Conservation (phyloP, 2,329 filamentous ascomycete species). For the Calonectria henricotiae region DNA sequence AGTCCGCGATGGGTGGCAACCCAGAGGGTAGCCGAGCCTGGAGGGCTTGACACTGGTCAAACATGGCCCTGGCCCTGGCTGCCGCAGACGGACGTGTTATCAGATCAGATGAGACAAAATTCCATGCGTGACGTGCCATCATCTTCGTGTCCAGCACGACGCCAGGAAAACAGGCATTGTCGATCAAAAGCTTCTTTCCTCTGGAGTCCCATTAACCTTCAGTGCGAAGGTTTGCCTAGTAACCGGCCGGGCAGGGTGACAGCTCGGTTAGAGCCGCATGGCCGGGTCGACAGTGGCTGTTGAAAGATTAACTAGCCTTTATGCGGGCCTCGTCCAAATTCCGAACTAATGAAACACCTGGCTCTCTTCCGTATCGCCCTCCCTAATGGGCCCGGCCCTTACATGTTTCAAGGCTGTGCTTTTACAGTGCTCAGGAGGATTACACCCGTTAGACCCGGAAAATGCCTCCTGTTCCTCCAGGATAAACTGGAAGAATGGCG, state of each 20-base stretch:
- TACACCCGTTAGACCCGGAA: neutral
- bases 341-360: conserved; percentile 26
- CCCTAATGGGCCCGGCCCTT: neutral
- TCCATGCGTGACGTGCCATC: conserved; percentile 11
- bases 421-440: neutral
- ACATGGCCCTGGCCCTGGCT: conserved; percentile 23
- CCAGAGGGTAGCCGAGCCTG: conserved; percentile 1
- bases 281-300: neutral
- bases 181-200: conserved; percentile 1
- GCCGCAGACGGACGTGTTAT: neutral
- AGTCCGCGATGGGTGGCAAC: conserved; percentile 17
- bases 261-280: conserved; percentile 2
- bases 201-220: neutral
- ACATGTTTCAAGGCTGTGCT: neutral
- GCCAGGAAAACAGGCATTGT: neutral
- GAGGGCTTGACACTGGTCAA: conserved; percentile 23
- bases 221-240: neutral
- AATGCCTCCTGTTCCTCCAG: conserved; percentile 5
- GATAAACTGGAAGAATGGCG: neutral
- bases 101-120: neutral
- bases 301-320: conserved; percentile 15
- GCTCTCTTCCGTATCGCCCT: conserved; percentile 6
- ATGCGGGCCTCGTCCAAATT: conserved; percentile 2
- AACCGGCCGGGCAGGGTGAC: neutral
- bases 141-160: neutral